Conservation (phyloP, 306 rosid genomes). For the Castanea sativa region DNA sequence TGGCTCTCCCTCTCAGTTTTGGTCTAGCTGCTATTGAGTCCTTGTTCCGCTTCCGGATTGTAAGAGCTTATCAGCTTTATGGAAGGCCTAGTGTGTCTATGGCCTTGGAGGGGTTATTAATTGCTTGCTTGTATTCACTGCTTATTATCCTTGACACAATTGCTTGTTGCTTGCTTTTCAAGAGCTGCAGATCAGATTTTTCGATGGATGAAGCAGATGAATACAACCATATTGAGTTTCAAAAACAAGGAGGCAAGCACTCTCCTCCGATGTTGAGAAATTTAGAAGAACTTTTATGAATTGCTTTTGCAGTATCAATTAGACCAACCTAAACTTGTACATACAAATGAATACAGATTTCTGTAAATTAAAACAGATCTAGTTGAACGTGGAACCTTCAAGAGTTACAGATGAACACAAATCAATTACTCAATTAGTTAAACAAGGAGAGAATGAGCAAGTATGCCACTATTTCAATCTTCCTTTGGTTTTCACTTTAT, state of each 20-base stretch:
- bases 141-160: neutral
- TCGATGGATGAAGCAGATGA: neutral
- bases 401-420: neutral
- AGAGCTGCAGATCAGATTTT: neutral
- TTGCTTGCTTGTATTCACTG: neutral
- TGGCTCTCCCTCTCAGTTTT: neutral
- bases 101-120: neutral
- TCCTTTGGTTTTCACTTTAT: neutral
- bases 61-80: neutral
- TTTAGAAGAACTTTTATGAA: slow-evolving; percentile 1
- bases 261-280: neutral
- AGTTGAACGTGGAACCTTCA: too few relatives aligned
- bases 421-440: neutral
- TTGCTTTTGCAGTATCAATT: neutral
- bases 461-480: neutral
- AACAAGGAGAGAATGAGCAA: neutral
- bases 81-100: neutral
- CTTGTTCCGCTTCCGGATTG: slow-evolving; percentile 1
- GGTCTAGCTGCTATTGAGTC: slow-evolving; percentile 4
- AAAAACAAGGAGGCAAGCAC: neutral
- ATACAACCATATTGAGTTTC: neutral
- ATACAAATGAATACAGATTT: neutral
- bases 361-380: neutral
- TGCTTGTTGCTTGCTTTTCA: slow-evolving; percentile 3
- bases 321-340: neutral